Percentiles rank a stretch among this genome's conserved stretches.
These are phyloP conservation scores for Micractinium conductrix DNA, from an alignment of 139 green algal genomes.

Conservation along the genomic window DNA sequence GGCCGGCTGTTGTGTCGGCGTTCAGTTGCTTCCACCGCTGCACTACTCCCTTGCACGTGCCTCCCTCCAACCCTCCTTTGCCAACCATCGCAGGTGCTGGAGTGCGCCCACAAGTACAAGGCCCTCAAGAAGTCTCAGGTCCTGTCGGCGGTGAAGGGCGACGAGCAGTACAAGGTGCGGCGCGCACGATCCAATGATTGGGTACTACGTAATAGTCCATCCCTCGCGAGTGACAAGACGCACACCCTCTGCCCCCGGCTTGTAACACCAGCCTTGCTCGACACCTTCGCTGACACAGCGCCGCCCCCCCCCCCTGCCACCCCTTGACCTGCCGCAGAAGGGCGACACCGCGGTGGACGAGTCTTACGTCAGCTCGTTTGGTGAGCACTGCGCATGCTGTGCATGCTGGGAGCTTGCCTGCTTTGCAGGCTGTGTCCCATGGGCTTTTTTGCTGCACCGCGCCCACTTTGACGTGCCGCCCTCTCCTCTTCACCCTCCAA, in stretches of 20 bases:
- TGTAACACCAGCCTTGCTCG: background rate
- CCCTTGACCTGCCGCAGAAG: background rate
- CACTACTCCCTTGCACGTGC: too few species aligned
- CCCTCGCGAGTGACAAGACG: background rate
- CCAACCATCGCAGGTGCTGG: constrained; percentile 10
- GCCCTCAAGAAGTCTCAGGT: background rate
- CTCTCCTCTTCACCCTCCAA: too few species aligned
- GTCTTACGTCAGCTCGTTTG: constrained; percentile 22
- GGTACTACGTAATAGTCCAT: background rate
- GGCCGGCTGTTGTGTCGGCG: too few species aligned
- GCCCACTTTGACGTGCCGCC: too few species aligned
- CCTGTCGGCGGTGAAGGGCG: background rate
- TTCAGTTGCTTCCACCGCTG: background rate
- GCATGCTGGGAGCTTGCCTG: background rate
- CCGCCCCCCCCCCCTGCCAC: background rate
- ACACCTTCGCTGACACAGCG: background rate
- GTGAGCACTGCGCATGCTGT: background rate
- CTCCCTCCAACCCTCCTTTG: too few species aligned
- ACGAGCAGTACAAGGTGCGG: constrained; percentile 32
- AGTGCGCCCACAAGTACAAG: constrained; percentile 32
- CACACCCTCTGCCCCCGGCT: too few species aligned
- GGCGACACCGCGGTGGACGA: constrained; percentile 3
- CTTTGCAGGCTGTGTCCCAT: too few species aligned
- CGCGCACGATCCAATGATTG: background rate
- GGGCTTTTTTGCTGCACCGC: background rate